Base-by-base conservation (phyloP, 805 yeast genomes). In the Lipomyces mesembrius region DNA sequence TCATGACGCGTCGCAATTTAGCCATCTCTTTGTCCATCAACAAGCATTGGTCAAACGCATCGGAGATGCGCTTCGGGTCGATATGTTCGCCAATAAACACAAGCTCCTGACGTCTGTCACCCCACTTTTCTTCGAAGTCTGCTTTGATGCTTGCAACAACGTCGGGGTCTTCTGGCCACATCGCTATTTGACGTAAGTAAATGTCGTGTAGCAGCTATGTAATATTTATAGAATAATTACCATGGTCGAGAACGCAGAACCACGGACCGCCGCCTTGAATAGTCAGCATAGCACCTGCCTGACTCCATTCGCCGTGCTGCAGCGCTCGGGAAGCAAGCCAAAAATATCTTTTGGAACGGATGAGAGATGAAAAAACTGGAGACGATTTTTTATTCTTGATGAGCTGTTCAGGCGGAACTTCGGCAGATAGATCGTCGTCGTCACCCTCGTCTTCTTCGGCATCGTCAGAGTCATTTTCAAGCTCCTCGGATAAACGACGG, bases 41-140 rank as follows among this genome's bases (percentile, higher is more conserved):
- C 60, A 83, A 74, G 69, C 84, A 82, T 7, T 71, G 61, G 64
- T 83, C 81, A 57, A 83, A 68, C 1, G 67, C 77, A 49, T 75
- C 68, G 8, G 76, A 71, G 7, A 82, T 67, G 12, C 70, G 73
- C 3, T 60, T 64, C 57, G 75, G 74, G 60, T 81, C 74, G 4
- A 82, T 70, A 12, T 75, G 73, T 22, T 80, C 72, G 1, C 84
- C 85, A 66, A 83, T 82, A 64, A 82, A 79, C 0, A 83, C 85
- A 29, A 83, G 66, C 68, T 83, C 84, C 65, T 83, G 81, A 56
- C 83, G 74, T 57, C 84, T 76, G 64, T 83, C 84, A 2, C 84
- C 84, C 67, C 75, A 76, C 34, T 75, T 74, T 1, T 81, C 82
- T 57, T 77, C 70, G 72, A 81, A 78, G 59, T 82, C 83, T 32